Conservation (phyloP, 176 grass and related monocot species). For the Juncus effusus region DNA sequence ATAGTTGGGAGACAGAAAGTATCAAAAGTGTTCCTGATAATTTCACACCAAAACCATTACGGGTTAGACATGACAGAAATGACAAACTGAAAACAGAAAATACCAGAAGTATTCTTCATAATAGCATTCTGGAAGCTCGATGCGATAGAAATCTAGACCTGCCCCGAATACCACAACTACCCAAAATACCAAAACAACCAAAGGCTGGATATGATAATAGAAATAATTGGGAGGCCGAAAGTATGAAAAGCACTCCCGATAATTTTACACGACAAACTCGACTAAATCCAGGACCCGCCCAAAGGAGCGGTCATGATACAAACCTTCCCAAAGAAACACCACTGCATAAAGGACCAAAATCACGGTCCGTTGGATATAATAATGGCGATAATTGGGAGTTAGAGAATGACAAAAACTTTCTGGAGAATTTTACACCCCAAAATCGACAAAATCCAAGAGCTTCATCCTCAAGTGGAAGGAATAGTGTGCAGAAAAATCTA, state of each 20-base stretch:
- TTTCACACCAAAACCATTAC: neutral
- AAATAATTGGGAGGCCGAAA: conserved; percentile 12
- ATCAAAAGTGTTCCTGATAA: conserved; percentile 2
- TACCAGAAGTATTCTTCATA: neutral
- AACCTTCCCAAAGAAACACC: no score
- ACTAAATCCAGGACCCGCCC: neutral
- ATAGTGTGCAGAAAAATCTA: neutral
- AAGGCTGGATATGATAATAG: neutral
- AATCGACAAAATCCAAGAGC: neutral
- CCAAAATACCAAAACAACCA: no score
- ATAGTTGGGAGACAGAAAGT: conserved; percentile 21
- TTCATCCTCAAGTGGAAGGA: neutral
- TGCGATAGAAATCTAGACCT: neutral
- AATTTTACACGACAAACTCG: neutral
- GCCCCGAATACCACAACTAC: no score
- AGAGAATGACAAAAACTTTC: neutral
- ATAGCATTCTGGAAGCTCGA: neutral
- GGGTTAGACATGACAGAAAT: neutral
- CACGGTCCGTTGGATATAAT: neutral
- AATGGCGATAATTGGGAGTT: conserved; percentile 1
- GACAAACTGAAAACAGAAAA: conserved; percentile 13
- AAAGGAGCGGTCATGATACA: no score
- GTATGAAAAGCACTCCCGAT: neutral
- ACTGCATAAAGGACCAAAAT: no score
- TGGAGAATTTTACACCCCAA: neutral